phyloP scores from a whole-genome alignment of 2,329 filamentous ascomycete species.

The Claviceps citrina region DNA sequence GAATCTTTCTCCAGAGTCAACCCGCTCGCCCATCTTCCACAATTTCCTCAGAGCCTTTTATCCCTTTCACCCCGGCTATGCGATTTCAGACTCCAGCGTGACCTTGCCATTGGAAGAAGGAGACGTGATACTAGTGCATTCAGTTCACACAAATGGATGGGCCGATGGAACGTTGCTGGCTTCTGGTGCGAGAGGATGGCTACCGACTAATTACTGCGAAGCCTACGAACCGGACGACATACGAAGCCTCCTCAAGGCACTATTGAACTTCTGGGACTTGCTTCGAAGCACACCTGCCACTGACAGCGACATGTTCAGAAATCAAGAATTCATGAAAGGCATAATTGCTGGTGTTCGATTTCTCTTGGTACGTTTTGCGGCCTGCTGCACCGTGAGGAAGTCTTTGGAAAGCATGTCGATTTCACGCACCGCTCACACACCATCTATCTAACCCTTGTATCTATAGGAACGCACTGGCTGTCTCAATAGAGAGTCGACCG shows the following conservation, averaged over 20 bases:
- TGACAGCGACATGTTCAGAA: slow-evolving; percentile 65
- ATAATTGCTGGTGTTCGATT: slow-evolving; percentile 87
- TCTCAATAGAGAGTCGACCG: slow-evolving; percentile 62
- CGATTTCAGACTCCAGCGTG: slow-evolving; percentile 69
- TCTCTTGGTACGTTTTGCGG: slow-evolving; percentile 52
- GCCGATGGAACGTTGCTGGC: slow-evolving; percentile 83
- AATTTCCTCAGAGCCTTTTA: slow-evolving; percentile 93
- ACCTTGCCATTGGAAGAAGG: slow-evolving; percentile 80
- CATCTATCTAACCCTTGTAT: slow-evolving; percentile 7
- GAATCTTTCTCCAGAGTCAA: slow-evolving; percentile 28
- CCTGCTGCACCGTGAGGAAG: not conserved
- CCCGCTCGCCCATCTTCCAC: slow-evolving; percentile 58
- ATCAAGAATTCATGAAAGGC: slow-evolving; percentile 86
- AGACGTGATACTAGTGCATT: slow-evolving; percentile 86
- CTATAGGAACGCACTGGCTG: slow-evolving; percentile 76
- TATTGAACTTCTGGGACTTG: slow-evolving; percentile 86
- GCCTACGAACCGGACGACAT: slow-evolving; percentile 82
- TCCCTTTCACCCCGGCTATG: slow-evolving; percentile 68
- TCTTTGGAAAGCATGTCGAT: not conserved
- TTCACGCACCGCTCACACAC: too few species aligned
- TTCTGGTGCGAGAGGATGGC: slow-evolving; percentile 79
- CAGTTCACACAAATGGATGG: slow-evolving; percentile 96
- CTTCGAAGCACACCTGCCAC: slow-evolving; percentile 63
- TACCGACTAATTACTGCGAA: slow-evolving; percentile 97
- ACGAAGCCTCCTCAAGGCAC: slow-evolving; percentile 65